Evolutionary conservation across 371 early-diverging fungal species (phyloP), one percentile per base, ranked within the genome.

Genomic region (Mortierella sp.): DNA sequence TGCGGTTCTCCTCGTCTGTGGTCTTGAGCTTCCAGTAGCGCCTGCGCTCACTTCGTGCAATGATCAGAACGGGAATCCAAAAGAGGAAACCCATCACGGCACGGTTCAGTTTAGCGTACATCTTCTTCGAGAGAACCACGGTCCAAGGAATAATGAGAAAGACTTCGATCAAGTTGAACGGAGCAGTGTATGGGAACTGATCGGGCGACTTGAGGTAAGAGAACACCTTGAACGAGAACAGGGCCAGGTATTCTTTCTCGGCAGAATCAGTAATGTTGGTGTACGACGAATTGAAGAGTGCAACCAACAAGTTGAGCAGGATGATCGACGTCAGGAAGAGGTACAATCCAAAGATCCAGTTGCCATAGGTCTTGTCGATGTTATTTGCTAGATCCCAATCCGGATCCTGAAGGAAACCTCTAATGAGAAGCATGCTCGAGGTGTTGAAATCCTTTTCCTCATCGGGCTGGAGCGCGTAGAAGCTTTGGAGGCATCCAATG

Each of bases 241-340:
- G 47, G 14, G 80, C 71, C 46, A 80, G 41, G 44, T 78, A 80
- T 43, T 80, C 79, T 45, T 73, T 73, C 64, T 78, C 64, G 8
- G 68, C n/a, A 16, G 71, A 67, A 27, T 80, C 71, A 10, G 76
- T 73, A 41, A 80, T 78, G 48, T 66, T 78, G 64, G 71, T 71
- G 61, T 73, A 80, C 12, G 80, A 80, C 31, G 79, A 69, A 56
- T 72, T 69, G 69, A 80, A 80, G 50, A 80, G 72, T 5, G 80
- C 73, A 16, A 78, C 24, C 70, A 80, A 65, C 60, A 80, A 43
- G 55, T 72, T 73, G 34, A 73, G 76, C 27, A 80, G 63, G 51
- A 80, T 78, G 21, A 80, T 73, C 1, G 71, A 71, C 5, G 65
- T 71, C 68, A 80, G 37, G 66, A 80, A 80, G 57, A 80, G 64